A percentile compares a stretch with the other conserved stretches of the same genome.
These are phyloP conservation scores for Boletus reticulatus DNA, from an alignment of 768 basidiomycete genomes.

Conservation along the genomic window DNA sequence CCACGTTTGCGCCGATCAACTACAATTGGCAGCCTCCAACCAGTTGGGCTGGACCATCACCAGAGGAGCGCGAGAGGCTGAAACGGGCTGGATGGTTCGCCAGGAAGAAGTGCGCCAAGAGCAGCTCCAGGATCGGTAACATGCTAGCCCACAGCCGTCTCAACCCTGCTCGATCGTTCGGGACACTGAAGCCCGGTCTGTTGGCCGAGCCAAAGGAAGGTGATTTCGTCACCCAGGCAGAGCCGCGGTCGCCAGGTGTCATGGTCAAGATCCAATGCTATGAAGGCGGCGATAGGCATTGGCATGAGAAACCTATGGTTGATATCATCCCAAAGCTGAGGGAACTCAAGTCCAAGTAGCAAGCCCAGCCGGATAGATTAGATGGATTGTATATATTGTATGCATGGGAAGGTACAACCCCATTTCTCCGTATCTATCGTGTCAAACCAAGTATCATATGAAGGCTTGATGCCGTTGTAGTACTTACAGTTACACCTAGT, in stretches of 20 bases:
- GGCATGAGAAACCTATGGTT: constrained; percentile 22
- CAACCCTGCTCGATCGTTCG: neutral
- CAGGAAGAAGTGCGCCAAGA: neutral
- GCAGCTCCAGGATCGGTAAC: neutral
- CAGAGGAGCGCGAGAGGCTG: neutral
- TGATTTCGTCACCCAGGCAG: neutral
- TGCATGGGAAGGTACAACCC: neutral
- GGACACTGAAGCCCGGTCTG: neutral
- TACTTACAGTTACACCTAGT: neutral
- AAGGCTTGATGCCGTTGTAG: neutral
- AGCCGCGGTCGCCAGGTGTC: neutral
- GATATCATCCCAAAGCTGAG: constrained; percentile 33
- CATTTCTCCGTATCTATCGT: neutral
- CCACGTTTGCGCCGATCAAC: neutral
- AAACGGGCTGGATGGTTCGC: neutral
- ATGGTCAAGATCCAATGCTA: constrained; percentile 14
- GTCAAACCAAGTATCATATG: neutral
- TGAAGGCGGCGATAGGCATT: constrained; percentile 4
- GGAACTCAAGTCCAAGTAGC: constrained; percentile 21
- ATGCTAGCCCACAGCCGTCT: neutral
- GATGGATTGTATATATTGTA: neutral
- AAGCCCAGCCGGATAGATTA: too few species aligned
- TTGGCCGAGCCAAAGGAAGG: neutral
- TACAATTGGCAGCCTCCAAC: constrained; percentile 23
- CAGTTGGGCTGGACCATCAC: constrained; percentile 23